phyloP scores from a whole-genome alignment of 192 early-diverging fungal species.

The Entomortierella parvispora region DNA sequence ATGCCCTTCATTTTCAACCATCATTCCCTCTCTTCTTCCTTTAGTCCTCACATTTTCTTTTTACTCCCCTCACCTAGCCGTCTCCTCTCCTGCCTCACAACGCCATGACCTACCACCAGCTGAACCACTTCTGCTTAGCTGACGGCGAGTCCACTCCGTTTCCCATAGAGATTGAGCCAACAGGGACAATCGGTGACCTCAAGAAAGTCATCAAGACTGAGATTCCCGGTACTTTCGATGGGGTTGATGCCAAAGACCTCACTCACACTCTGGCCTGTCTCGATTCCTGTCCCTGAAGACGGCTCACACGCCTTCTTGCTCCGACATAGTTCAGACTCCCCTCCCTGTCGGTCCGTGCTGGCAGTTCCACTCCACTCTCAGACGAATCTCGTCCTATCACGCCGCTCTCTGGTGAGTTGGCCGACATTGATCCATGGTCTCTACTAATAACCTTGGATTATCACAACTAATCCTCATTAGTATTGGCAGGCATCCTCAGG shows the following conservation, averaged over 20 bases:
- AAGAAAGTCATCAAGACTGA: constrained; percentile 11
- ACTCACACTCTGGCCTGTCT: constrained; percentile 32
- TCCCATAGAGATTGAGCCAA: constrained; percentile 7
- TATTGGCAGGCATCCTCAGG: neutral
- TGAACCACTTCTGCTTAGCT: constrained; percentile 32
- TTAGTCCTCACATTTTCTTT: constrained; percentile 5
- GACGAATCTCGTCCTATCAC: constrained; percentile 20
- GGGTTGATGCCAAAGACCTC: constrained; percentile 22
- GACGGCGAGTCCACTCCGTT: constrained; percentile 13
- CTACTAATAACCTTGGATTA: neutral
- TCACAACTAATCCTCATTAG: neutral
- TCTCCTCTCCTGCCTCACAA: constrained; percentile 5
- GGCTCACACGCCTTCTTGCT: constrained; percentile 2
- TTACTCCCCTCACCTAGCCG: too few relatives aligned
- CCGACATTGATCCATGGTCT: neutral
- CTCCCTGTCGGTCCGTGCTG: neutral
- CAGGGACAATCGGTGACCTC: constrained; percentile 21
- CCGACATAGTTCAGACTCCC: constrained; percentile 10
- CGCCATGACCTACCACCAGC: constrained; percentile 7
- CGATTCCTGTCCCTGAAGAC: constrained; percentile 5
- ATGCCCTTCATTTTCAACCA: neutral
- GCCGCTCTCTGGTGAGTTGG: constrained; percentile 9
- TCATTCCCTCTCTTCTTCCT: constrained; percentile 1
- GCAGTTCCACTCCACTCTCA: neutral
- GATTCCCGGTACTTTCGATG: constrained; percentile 6